Conservation (phyloP, 305 asterid species). For the Fraxinus platypoda region DNA sequence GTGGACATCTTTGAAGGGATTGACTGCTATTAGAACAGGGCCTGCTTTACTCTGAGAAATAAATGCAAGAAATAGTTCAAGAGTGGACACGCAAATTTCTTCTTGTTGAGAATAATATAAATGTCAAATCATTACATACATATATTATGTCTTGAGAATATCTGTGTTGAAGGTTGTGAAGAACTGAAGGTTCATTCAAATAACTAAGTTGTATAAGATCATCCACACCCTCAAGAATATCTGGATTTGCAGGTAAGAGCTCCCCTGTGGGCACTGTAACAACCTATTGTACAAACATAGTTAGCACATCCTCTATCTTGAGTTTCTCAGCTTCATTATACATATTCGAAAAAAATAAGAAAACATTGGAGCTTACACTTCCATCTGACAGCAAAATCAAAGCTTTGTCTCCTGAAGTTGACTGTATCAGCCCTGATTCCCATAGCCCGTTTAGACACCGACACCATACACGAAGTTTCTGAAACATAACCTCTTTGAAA, state of each 20-base stretch:
- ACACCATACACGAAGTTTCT: slow-evolving; percentile 9
- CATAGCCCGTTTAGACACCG: not conserved
- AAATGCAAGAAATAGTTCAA: slow-evolving; percentile 25
- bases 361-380: not conserved
- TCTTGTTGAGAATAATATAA: slow-evolving; percentile 8
- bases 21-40: slow-evolving; percentile 76
- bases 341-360: slow-evolving; percentile 11
- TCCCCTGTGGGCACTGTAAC: slow-evolving; percentile 56
- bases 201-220: slow-evolving; percentile 87
- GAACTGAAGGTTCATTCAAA: slow-evolving; percentile 91
- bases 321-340: slow-evolving; percentile 21
- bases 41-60: slow-evolving; percentile 84
- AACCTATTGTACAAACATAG: slow-evolving; percentile 44
- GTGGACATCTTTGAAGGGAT: slow-evolving; percentile 79
- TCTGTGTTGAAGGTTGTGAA: slow-evolving; percentile 79
- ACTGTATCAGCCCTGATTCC: slow-evolving; percentile 8
- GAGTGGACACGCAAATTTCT: slow-evolving; percentile 20
- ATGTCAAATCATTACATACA: slow-evolving; percentile 43
- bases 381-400: slow-evolving; percentile 11
- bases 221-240: slow-evolving; percentile 83
- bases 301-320: slow-evolving; percentile 20
- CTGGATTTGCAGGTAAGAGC: slow-evolving; percentile 89
- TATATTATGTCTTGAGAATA: slow-evolving; percentile 62
- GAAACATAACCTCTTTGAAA: not conserved
- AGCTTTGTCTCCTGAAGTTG: not conserved